Evolutionary conservation across 805 yeast species (phyloP).

Genomic region (Ogataea pignaliae): DNA sequence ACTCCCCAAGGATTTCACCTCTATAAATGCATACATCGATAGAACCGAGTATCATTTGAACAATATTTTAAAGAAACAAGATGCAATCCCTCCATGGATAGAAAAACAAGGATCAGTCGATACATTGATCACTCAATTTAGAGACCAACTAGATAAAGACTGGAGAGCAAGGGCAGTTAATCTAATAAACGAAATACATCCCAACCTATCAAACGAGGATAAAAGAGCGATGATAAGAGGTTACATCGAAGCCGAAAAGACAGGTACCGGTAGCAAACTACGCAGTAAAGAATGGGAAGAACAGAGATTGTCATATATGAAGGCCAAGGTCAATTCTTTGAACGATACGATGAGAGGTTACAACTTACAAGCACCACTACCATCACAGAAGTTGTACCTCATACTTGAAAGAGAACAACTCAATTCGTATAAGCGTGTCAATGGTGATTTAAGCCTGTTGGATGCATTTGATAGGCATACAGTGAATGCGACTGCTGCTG

Average conservation of each 20-base stretch:
- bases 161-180: constrained; percentile 35
- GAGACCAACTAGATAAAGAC: constrained; percentile 38
- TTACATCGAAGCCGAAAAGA: constrained; percentile 19
- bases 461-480: constrained; percentile 19
- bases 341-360: constrained; percentile 53
- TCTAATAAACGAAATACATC: constrained; percentile 25
- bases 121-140: constrained; percentile 41
- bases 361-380: constrained; percentile 58
- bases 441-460: constrained; percentile 16
- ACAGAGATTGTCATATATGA: constrained; percentile 28
- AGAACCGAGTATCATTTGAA: constrained; percentile 76
- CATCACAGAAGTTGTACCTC: constrained; percentile 55
- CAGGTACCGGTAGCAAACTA: constrained; percentile 6
- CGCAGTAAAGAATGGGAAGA: constrained; percentile 36
- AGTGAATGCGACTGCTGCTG: constrained; percentile 4
- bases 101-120: constrained; percentile 65
- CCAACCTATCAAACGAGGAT: constrained; percentile 15
- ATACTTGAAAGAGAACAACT: constrained; percentile 39
- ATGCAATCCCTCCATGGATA: constrained; percentile 86
- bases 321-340: constrained; percentile 33
- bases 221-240: constrained; percentile 10
- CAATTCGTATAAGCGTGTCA: constrained; percentile 33
- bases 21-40: constrained; percentile 54
- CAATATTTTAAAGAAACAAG: constrained; percentile 69
- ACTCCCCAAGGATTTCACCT: constrained; percentile 34